phyloP scores from a whole-genome alignment of 208 protist species.

The Wallacemonas sp. region DNA sequence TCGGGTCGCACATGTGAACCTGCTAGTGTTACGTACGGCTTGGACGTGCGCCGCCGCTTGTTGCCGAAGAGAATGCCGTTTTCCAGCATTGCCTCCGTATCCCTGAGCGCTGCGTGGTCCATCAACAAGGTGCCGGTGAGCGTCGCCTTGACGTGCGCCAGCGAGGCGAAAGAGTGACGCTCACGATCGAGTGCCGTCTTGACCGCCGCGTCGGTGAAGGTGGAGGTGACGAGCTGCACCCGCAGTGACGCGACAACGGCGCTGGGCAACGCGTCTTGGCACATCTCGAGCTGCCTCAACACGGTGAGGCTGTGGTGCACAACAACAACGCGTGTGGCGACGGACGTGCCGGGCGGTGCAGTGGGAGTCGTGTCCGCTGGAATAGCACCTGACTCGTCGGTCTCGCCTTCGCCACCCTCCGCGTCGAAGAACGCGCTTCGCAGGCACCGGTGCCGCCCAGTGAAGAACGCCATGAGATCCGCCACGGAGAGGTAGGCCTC shows the following conservation, averaged over 20 bases:
- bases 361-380: background rate
- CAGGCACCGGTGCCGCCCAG: constrained; percentile 33
- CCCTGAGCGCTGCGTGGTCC: constrained; percentile 39
- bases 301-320: constrained; percentile 40
- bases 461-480: constrained; percentile 49
- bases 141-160: constrained; percentile 73
- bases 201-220: constrained; percentile 32
- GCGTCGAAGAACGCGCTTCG: background rate
- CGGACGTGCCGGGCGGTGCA: background rate
- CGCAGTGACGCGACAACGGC: constrained; percentile 23
- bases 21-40: background rate
- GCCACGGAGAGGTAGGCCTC: constrained; percentile 26
- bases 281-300: constrained; percentile 68
- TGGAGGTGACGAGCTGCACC: constrained; percentile 66
- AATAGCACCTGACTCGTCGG: no score
- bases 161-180: constrained; percentile 58
- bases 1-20: background rate
- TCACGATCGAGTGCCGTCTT: constrained; percentile 41
- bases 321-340: constrained; percentile 41
- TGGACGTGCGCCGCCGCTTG: background rate
- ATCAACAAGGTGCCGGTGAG: constrained; percentile 68
- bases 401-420: background rate
- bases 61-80: constrained; percentile 22
- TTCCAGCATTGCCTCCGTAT: constrained; percentile 54
- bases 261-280: constrained; percentile 48